A percentile compares a stretch with the other conserved stretches of the same genome.
Conservation (phyloP, 257 asterid genomes). For the Ocimum tenuiflorum region DNA sequence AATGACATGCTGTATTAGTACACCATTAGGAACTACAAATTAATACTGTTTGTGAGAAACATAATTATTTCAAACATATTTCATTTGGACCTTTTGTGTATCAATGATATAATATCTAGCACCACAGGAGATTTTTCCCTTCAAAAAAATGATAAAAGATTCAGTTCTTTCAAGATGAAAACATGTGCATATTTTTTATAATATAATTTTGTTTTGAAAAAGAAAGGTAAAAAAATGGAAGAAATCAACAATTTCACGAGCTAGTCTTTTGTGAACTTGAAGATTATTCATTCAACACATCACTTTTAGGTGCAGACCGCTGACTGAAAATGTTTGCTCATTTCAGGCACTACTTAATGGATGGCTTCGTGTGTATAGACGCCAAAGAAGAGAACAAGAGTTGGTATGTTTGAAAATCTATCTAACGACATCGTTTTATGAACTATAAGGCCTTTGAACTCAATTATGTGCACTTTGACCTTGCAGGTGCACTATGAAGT, state of each 20-base stretch:
- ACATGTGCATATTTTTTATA: too few relatives aligned
- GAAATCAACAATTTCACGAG: too few relatives aligned
- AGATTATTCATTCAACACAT: too few relatives aligned
- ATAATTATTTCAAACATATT: neutral
- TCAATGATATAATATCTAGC: neutral
- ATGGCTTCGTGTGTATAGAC: conserved; percentile 84
- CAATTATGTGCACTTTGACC: conserved; percentile 16
- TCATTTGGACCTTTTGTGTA: neutral
- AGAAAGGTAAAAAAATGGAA: too few relatives aligned
- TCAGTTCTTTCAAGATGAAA: too few relatives aligned
- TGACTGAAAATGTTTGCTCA: conserved; percentile 17
- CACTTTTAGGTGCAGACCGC: neutral
- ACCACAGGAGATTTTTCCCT: too few relatives aligned
- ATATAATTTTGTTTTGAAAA: too few relatives aligned
- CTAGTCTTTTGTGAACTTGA: too few relatives aligned
- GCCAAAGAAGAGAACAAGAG: conserved; percentile 90
- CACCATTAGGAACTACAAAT: neutral
- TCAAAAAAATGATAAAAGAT: too few relatives aligned
- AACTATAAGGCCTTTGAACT: neutral
- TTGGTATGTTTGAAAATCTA: conserved; percentile 44
- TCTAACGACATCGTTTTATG: conserved; percentile 1
- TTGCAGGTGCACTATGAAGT: conserved; percentile 96
- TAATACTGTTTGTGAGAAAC: neutral
- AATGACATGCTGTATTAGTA: neutral
- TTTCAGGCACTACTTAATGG: conserved; percentile 81